Base-by-base conservation (phyloP, 306 rosid species). In the Pueraria montana region DNA sequence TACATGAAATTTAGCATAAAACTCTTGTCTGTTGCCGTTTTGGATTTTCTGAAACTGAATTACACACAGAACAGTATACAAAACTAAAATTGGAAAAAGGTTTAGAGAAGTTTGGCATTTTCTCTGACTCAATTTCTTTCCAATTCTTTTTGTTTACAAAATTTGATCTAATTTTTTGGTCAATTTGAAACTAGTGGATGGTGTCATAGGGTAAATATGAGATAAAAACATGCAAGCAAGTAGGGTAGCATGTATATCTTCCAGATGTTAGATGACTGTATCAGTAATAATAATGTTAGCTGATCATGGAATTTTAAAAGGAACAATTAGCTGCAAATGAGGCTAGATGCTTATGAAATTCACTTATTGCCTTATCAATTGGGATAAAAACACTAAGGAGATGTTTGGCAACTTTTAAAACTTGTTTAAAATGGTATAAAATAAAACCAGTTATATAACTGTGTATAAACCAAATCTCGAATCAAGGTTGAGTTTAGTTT, bases 1-100 rank as follows among this genome's bases (percentile, higher is more conserved):
- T 42, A 59, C 68, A 8, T 76, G 43, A 76, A 76, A 24, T 10
- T 61, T 61, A 16, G 71, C 45, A 61, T n/a, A 61, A 45, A 64
- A 43, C 11, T 59, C 72, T 21, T 36, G 45, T 12, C 50, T 82
- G 12, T 26, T 75, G 5, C 26, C 11, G 11, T 52, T 76, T 42
- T 45, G 11, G 17, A 11, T 58, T 58, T 26, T 69, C 11, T 46
- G 72, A 2, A 30, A 30, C 34, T 30, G 3, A 30, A 30, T 3
- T 30, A 3, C 53, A 21, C 23, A 10, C 13, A n/a, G n/a, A 65
- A 45, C 72, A 55, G 62, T 38, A 36, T 66, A 43, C 58, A 65
- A 78, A 76, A 4, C 17, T 66, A 56, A n/a, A 45, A 23, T 38
- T 46, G 12, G 3, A n/a, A 20, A 20, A 72, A 18, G 10, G 14